These are phyloP conservation scores for Gossypium raimondii DNA, from an alignment of 345 rosid genomes.

Conservation along the genomic window DNA sequence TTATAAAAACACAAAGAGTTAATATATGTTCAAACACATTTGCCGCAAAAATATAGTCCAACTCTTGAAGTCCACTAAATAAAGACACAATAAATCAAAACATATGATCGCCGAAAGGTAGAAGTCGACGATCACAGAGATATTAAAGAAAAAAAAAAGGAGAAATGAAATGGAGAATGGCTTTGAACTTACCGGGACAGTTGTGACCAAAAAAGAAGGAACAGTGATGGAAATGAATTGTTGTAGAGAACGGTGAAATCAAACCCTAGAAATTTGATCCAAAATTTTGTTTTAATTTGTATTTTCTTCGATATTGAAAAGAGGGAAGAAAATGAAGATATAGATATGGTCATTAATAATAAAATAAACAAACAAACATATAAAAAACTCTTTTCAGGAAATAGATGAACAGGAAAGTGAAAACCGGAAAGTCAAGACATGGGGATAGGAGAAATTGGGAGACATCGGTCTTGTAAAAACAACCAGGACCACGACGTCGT, in stretches of 20 bases:
- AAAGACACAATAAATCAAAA: neutral
- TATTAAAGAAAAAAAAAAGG: neutral
- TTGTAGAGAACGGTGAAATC: neutral
- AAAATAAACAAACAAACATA: neutral
- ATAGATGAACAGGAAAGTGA: conserved; percentile 15
- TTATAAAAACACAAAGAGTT: neutral
- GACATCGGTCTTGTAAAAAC: neutral
- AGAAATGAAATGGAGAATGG: neutral
- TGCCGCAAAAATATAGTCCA: neutral
- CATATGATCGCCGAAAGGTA: neutral
- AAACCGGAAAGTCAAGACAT: conserved; percentile 9
- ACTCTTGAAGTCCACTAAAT: neutral
- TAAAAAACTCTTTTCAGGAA: neutral
- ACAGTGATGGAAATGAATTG: neutral
- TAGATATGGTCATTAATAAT: neutral
- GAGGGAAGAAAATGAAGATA: neutral
- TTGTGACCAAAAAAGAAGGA: neutral
- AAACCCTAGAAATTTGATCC: conserved; percentile 13
- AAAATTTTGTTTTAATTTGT: neutral
- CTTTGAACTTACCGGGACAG: neutral
- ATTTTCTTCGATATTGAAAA: neutral
- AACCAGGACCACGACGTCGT: neutral
- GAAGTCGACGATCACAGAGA: neutral
- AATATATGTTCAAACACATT: neutral
- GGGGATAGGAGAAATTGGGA: neutral